Percentiles rank a stretch among this genome's conserved stretches.
These are phyloP conservation scores for Alectoria sarmentosa DNA, from an alignment of 495 filamentous ascomycete genomes.

Conservation along the genomic window DNA sequence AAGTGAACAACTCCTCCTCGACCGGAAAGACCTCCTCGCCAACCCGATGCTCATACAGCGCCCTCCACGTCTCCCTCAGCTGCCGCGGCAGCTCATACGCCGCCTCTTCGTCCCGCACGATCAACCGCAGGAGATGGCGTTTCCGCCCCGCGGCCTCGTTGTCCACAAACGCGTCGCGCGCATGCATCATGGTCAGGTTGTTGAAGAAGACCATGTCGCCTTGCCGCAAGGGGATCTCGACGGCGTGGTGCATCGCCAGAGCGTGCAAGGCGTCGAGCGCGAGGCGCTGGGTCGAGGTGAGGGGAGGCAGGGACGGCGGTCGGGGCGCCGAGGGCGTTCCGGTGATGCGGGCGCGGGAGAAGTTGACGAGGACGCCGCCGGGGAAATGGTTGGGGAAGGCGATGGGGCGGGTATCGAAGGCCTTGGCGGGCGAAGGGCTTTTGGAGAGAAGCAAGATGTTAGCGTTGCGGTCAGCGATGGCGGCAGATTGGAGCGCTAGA, in stretches of 20 bases:
- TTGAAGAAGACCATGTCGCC: slow-evolving; percentile 20
- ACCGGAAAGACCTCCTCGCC: slow-evolving; percentile 10
- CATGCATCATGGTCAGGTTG: slow-evolving; percentile 14
- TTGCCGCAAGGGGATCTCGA: slow-evolving; percentile 6
- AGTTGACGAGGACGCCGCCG: slow-evolving; percentile 7
- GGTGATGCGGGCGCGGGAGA: slow-evolving; percentile 15
- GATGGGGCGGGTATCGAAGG: slow-evolving; percentile 9
- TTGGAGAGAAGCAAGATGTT: too few relatives aligned
- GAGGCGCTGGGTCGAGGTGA: slow-evolving; percentile 5
- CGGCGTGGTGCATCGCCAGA: background rate
- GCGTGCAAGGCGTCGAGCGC: slow-evolving; percentile 17
- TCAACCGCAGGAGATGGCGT: slow-evolving; percentile 13
- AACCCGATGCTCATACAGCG: slow-evolving; percentile 11
- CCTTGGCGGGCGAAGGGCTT: slow-evolving; percentile 4
- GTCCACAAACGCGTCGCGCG: slow-evolving; percentile 13
- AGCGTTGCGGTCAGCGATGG: too few relatives aligned
- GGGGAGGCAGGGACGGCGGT: background rate
- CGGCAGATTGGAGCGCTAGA: too few relatives aligned
- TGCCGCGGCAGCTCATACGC: slow-evolving; percentile 8
- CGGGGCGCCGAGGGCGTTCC: slow-evolving; percentile 11
- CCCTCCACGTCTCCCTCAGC: slow-evolving; percentile 11
- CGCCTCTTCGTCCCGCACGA: slow-evolving; percentile 3
- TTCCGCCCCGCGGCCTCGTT: slow-evolving; percentile 1
- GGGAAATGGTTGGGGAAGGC: slow-evolving; percentile 5
- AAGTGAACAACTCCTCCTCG: slow-evolving; percentile 13